These are phyloP conservation scores for Knufia fluminis DNA, from an alignment of 2,329 filamentous ascomycete genomes.

Conservation along the genomic window DNA sequence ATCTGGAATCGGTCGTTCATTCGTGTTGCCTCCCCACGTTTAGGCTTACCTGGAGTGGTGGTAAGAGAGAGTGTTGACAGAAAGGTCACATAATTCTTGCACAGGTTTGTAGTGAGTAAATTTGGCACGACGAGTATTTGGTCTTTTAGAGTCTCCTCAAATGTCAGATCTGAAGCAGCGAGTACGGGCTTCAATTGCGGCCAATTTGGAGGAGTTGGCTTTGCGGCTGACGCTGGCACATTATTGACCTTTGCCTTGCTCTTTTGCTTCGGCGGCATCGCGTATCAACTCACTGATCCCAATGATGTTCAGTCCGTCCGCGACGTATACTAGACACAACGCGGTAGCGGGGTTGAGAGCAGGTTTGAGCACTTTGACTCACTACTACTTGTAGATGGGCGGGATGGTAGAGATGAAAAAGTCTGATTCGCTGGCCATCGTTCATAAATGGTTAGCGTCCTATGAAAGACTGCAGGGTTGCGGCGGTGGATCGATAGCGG, in stretches of 20 bases:
- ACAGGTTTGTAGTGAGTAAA: slow-evolving; percentile 66
- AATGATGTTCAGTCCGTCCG: not conserved
- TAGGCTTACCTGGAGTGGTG: slow-evolving; percentile 70
- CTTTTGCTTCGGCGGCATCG: slow-evolving; percentile 23
- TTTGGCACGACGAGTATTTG: slow-evolving; percentile 66
- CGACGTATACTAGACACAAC: too few relatives aligned
- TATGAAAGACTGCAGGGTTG: not conserved
- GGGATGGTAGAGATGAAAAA: not conserved
- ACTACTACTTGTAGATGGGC: not conserved
- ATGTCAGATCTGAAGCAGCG: slow-evolving; percentile 53
- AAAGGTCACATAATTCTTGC: slow-evolving; percentile 66
- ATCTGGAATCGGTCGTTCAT: slow-evolving; percentile 88
- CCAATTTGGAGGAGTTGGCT: slow-evolving; percentile 48
- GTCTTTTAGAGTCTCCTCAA: slow-evolving; percentile 48
- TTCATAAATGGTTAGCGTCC: not conserved
- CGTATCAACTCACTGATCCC: not conserved
- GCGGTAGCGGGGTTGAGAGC: too few relatives aligned
- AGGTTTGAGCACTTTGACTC: not conserved
- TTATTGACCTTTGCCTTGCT: slow-evolving; percentile 20
- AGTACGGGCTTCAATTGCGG: slow-evolving; percentile 61
- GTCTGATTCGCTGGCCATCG: not conserved
- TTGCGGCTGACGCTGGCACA: slow-evolving; percentile 11
- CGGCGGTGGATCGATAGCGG: not conserved
- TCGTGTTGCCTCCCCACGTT: slow-evolving; percentile 68
- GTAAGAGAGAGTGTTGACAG: slow-evolving; percentile 60